phyloP scores from a whole-genome alignment of 768 basidiomycete genomes.

The Mycena belliarum region DNA sequence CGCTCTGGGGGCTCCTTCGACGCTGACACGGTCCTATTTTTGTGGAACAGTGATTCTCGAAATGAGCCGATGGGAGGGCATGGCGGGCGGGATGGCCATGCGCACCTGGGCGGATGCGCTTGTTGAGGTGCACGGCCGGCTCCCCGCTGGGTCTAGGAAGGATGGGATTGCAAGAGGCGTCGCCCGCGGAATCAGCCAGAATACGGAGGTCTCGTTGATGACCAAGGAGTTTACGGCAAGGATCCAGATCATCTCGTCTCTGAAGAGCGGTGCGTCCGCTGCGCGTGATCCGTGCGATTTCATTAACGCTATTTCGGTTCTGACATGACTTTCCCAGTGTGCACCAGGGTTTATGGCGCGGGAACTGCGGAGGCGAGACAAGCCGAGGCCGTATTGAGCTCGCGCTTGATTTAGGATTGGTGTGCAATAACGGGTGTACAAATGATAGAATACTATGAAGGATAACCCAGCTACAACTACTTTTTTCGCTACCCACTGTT shows the following conservation, averaged over 20 bases:
- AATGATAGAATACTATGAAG: conserved; percentile 2
- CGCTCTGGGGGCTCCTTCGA: conserved; percentile 1
- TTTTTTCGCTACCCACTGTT: neutral
- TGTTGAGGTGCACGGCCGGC: conserved; percentile 42
- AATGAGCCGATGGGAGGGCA: conserved; percentile 57
- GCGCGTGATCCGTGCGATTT: conserved; percentile 16
- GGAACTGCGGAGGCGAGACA: conserved; percentile 38
- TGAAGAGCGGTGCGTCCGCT: conserved; percentile 54
- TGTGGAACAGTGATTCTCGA: conserved; percentile 42
- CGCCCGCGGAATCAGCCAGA: conserved; percentile 51
- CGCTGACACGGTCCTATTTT: conserved; percentile 5
- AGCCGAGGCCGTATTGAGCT: conserved; percentile 54
- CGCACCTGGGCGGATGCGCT: conserved; percentile 54
- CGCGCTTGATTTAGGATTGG: conserved; percentile 44
- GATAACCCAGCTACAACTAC: neutral
- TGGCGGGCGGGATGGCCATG: conserved; percentile 58
- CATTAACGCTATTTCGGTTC: neutral
- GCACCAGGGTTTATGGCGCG: conserved; percentile 41
- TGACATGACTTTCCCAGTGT: conserved; percentile 37
- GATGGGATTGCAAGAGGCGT: conserved; percentile 49
- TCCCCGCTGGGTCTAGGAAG: conserved; percentile 34
- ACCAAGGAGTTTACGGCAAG: conserved; percentile 55
- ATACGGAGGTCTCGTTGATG: conserved; percentile 50
- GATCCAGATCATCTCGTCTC: conserved; percentile 51
- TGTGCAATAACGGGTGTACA: neutral